Percentiles rank a stretch among this genome's conserved stretches.
Evolutionary conservation across 108 stramenopile species (phyloP).

Genomic region (Thalassiosira profunda): DNA sequence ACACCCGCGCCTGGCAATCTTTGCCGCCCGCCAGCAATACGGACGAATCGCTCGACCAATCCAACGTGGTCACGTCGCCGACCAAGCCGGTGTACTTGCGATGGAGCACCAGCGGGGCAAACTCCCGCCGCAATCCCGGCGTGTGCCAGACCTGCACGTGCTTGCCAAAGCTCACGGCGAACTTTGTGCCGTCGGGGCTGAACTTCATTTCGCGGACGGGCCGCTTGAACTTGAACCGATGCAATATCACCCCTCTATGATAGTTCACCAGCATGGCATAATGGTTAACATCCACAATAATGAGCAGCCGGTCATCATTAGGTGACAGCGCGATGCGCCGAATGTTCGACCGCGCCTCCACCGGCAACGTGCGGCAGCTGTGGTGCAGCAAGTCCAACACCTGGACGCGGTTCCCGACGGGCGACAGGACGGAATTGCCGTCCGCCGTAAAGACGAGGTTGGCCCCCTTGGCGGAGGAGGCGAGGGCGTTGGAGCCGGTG

Average conservation of each 20-base stretch:
- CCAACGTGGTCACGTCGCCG: slow-evolving; percentile 84
- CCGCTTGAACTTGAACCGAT: slow-evolving; percentile 93
- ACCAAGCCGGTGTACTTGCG: slow-evolving; percentile 91
- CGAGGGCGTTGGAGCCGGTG: slow-evolving; percentile 43
- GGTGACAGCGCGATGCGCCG: slow-evolving; percentile 86
- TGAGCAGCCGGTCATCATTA: slow-evolving; percentile 81
- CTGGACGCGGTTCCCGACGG: slow-evolving; percentile 95
- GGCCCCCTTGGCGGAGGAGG: slow-evolving; percentile 71
- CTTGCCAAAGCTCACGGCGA: slow-evolving; percentile 94
- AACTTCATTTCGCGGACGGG: slow-evolving; percentile 86
- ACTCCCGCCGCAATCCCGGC: slow-evolving; percentile 87
- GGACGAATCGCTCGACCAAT: slow-evolving; percentile 92
- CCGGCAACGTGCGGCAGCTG: slow-evolving; percentile 85
- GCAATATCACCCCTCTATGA: slow-evolving; percentile 89
- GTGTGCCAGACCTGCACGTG: slow-evolving; percentile 96
- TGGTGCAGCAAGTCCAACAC: slow-evolving; percentile 93
- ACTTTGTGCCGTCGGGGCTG: slow-evolving; percentile 85
- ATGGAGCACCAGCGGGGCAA: slow-evolving; percentile 93
- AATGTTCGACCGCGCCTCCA: slow-evolving; percentile 94
- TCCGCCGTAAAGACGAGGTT: slow-evolving; percentile 94
- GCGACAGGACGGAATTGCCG: slow-evolving; percentile 89
- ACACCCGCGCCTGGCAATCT: slow-evolving; percentile 90
- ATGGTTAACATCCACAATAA: slow-evolving; percentile 84
- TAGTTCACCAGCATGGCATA: slow-evolving; percentile 85
- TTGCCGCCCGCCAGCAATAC: slow-evolving; percentile 85